A percentile compares a stretch with the other conserved stretches of the same genome.
phyloP scores from a whole-genome alignment of 306 rosid species.

The Malus orientalis region DNA sequence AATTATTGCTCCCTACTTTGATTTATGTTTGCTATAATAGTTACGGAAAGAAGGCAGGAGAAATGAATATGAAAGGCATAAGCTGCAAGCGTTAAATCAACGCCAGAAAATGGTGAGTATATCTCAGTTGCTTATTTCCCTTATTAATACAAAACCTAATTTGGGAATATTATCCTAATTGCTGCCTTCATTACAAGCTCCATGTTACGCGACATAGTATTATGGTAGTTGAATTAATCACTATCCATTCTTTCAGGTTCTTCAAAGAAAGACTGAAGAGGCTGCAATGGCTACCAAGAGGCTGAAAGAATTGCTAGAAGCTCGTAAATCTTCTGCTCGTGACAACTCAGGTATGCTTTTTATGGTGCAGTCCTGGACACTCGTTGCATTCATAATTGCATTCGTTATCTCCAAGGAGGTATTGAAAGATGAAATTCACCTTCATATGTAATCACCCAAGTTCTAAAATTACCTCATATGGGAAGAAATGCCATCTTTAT shows the following conservation, averaged over 20 bases:
- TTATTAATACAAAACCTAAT: not conserved
- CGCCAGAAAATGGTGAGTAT: constrained; percentile 91
- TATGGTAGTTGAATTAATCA: not conserved
- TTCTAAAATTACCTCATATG: constrained; percentile 16
- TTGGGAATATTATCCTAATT: not conserved
- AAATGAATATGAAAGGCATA: constrained; percentile 98
- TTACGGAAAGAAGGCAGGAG: constrained; percentile 94
- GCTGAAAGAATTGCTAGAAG: constrained; percentile 94
- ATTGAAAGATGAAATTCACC: not conserved
- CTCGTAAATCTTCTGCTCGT: constrained; percentile 87
- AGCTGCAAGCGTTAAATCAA: constrained; percentile 95
- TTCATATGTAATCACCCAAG: not conserved
- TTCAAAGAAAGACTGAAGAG: constrained; percentile 98
- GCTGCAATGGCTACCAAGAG: constrained; percentile 99
- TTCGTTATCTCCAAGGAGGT: not conserved
- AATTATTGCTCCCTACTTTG: constrained; percentile 18
- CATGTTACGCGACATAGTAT: not conserved
- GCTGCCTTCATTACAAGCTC: not conserved
- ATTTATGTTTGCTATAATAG: constrained; percentile 35
- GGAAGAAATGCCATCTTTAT: not conserved
- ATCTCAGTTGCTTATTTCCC: not conserved
- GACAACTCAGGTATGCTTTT: constrained; percentile 61
- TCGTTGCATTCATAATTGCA: not conserved
- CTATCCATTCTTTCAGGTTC: constrained; percentile 57
- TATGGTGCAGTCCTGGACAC: not conserved